Conservation (phyloP, 139 green algal genomes). For the Diplosphaera chodatii region DNA sequence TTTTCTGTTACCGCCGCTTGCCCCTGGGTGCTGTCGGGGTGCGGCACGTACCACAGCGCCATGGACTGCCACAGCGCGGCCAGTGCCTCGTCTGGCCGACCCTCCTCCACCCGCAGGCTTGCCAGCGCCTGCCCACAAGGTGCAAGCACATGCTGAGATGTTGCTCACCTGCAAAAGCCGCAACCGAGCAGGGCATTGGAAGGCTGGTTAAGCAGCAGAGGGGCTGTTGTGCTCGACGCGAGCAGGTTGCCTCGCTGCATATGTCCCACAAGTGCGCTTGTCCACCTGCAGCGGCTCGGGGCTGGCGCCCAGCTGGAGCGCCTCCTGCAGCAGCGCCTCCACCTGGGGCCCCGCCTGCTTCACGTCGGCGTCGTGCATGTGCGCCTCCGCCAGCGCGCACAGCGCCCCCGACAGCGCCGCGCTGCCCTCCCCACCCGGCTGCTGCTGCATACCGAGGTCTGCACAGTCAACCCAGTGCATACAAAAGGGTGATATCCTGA, state of each 20-base stretch:
- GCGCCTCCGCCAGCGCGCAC: slow-evolving; percentile 6
- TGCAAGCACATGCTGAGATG: too few species aligned
- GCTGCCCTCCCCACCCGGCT: slow-evolving; percentile 9
- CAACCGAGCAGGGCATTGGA: too few species aligned
- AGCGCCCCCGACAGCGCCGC: slow-evolving; percentile 8
- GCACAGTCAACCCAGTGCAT: too few species aligned
- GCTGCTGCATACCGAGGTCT: too few species aligned
- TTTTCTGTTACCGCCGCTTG: slow-evolving; percentile 1
- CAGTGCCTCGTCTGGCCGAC: slow-evolving; percentile 55
- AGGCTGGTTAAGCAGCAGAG: too few species aligned
- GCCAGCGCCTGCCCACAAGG: slow-evolving; percentile 56
- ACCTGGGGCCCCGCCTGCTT: slow-evolving; percentile 14
- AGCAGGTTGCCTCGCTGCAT: too few species aligned
- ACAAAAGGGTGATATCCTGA: too few species aligned
- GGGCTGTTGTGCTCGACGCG: too few species aligned
- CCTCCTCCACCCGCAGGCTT: slow-evolving; percentile 51
- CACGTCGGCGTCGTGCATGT: slow-evolving; percentile 3
- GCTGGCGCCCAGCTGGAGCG: slow-evolving; percentile 17
- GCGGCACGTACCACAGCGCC: slow-evolving; percentile 44
- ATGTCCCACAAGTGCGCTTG: too few species aligned
- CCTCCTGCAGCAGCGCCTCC: slow-evolving; percentile 44
- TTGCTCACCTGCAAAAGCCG: too few species aligned
- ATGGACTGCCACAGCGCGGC: slow-evolving; percentile 55
- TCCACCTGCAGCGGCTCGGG: slow-evolving; percentile 67
- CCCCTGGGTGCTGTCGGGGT: slow-evolving; percentile 1